Evolutionary conservation across 2,329 filamentous ascomycete species (phyloP), one percentile per base, ranked within the genome.

Genomic region (Arthrobotrys entomopaga): DNA sequence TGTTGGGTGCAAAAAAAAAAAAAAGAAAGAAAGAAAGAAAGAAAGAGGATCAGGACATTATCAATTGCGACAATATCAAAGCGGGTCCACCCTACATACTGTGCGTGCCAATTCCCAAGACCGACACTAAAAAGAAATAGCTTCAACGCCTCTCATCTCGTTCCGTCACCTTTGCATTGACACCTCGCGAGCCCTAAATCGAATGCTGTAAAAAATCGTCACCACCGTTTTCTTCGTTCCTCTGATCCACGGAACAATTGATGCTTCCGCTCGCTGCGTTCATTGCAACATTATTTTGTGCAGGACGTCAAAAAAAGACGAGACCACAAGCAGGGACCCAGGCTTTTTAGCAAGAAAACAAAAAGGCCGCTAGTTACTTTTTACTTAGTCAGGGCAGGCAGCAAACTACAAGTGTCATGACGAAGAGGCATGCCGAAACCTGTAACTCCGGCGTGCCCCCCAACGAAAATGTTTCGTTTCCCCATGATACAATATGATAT

Each of bases 381-480:
- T n/a, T n/a, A n/a, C n/a, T n/a, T n/a, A n/a, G 42, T 57, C 53
- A 40, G 49, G 49, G 46, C 60, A 43, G 19, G 24, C 24, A 69
- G 42, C 65, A 67, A 40, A 40, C 42, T 57, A 6, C 48, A 67
- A 61, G 46, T 69, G 49, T 56, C 65, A 69, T 56, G 49, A 29
- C 40, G 34, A 57, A 42, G n/a, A 7, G 53, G 16, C 53, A 3
- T 20, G 19, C 40, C n/a, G 40, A 16, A 16, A 16, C 40, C n/a
- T 13, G 10, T 16, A 16, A 10, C 29, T 34, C 5, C 10, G 10
- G 29, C 29, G 2, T 34, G 29, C 29, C n/a, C n/a, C n/a, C n/a
- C n/a, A 34, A 10, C 10, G 29, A 34, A 34, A 34, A 34, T 34
- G 29, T 7, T 34, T 34, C 29, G n/a, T n/a, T n/a, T n/a, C n/a